Evolutionary conservation across 371 early-diverging fungal species (phyloP).

Genomic region (Entomophthora muscae): DNA sequence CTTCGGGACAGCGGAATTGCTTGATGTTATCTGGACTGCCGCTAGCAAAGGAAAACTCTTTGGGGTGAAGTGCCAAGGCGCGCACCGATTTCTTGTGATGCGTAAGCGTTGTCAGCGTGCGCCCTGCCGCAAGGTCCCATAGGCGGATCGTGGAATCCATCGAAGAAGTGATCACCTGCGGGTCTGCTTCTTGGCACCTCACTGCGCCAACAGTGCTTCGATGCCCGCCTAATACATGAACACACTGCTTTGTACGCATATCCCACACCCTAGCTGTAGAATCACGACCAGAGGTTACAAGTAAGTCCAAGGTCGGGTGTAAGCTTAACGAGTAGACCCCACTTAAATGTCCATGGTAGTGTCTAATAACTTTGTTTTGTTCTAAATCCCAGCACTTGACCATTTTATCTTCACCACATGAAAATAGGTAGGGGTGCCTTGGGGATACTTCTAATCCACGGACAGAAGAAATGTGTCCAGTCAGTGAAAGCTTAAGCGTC

Average conservation of each 20-base stretch:
- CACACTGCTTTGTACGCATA: constrained; percentile 85
- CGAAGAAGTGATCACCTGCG: constrained; percentile 85
- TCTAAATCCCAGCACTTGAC: constrained; percentile 98
- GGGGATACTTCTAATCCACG: constrained; percentile 84
- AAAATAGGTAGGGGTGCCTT: constrained; percentile 91
- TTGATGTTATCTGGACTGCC: constrained; percentile 86
- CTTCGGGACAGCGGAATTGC: constrained; percentile 90
- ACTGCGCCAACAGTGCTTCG: constrained; percentile 66
- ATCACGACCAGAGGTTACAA: constrained; percentile 91
- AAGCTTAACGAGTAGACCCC: constrained; percentile 80
- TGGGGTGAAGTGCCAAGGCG: constrained; percentile 76
- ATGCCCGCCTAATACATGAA: constrained; percentile 86
- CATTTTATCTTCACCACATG: constrained; percentile 91
- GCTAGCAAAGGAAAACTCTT: constrained; percentile 83
- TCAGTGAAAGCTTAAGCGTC: constrained; percentile 79
- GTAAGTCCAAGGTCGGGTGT: constrained; percentile 84
- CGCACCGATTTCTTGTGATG: constrained; percentile 96
- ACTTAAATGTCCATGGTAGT: constrained; percentile 92
- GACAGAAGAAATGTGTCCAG: constrained; percentile 91
- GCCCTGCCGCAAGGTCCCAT: constrained; percentile 95
- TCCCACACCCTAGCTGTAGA: constrained; percentile 93
- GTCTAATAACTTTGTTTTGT: constrained; percentile 92
- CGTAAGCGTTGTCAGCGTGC: constrained; percentile 80
- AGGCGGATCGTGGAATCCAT: constrained; percentile 84
- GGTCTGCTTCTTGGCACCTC: constrained; percentile 84